These are phyloP conservation scores for Phytophthora melonis DNA, from an alignment of 352 stramenopile species.

Conservation along the genomic window DNA sequence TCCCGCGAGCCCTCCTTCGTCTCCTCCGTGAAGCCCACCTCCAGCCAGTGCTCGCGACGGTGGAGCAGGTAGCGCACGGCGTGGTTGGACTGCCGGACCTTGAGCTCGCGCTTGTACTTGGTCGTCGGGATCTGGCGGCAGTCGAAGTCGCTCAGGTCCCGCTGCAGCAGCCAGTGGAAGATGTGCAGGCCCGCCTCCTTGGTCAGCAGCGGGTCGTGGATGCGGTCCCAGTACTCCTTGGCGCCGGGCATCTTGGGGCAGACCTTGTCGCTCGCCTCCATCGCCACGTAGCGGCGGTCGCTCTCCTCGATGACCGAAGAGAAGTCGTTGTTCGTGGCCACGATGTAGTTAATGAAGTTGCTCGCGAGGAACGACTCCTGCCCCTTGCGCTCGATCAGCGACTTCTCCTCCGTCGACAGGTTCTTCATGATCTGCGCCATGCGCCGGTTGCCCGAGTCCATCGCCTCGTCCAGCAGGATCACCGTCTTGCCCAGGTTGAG, in stretches of 20 bases:
- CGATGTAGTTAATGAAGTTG: background rate
- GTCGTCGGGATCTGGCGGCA: background rate
- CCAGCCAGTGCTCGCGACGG: background rate
- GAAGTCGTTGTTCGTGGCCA: constrained; percentile 1
- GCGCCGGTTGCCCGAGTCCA: background rate
- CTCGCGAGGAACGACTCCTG: background rate
- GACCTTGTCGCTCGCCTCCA: background rate
- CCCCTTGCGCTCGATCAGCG: background rate
- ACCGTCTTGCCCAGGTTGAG: background rate
- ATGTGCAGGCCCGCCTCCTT: background rate
- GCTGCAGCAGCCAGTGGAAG: constrained; percentile 5
- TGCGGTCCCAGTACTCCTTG: constrained; percentile 1
- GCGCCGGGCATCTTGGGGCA: background rate
- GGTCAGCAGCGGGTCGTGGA: background rate
- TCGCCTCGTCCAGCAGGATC: background rate
- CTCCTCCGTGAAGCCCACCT: background rate
- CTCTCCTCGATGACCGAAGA: constrained; percentile 1
- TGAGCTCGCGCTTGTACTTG: background rate
- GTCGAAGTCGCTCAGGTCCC: background rate
- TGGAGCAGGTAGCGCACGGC: background rate
- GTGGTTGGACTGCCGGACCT: background rate
- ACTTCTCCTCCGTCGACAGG: background rate
- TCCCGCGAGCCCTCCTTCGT: background rate
- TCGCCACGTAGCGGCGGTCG: background rate
- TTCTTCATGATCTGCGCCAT: background rate